A percentile compares a stretch with the other conserved stretches of the same genome.
Evolutionary conservation across 75 land plant species (phyloP).

Genomic region (Pseudotsuga menziesii): DNA sequence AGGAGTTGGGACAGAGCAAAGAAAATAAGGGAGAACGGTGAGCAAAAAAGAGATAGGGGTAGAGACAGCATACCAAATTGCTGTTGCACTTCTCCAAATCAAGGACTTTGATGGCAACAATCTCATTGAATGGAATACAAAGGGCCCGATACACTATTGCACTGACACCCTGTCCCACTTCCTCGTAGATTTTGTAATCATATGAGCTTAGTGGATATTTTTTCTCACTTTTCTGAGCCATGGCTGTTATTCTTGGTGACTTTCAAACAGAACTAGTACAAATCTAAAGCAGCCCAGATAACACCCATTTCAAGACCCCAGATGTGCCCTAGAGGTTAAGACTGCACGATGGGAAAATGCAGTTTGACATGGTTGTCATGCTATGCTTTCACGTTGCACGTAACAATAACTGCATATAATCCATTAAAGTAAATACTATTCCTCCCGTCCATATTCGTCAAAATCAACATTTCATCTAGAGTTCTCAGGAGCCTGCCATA

Average conservation of each 20-base stretch:
- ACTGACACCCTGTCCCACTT: slow-evolving; percentile 64
- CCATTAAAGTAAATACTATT: neutral
- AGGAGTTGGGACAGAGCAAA: no score
- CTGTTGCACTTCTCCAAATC: slow-evolving; percentile 55
- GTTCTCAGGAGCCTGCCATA: neutral
- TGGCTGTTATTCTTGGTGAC: neutral
- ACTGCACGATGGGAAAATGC: neutral
- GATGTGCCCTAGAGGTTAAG: neutral
- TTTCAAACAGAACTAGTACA: neutral
- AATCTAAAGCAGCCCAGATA: slow-evolving; percentile 5
- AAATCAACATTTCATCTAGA: neutral
- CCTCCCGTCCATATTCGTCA: neutral
- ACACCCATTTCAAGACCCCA: slow-evolving; percentile 4
- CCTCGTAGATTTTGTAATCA: slow-evolving; percentile 51
- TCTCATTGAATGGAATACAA: slow-evolving; percentile 51
- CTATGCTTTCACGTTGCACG: neutral
- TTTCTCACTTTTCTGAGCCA: slow-evolving; percentile 13
- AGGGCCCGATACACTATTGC: slow-evolving; percentile 57
- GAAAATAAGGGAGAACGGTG: neutral
- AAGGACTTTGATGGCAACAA: slow-evolving; percentile 65
- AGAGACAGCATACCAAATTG: slow-evolving; percentile 39
- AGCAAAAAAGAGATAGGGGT: neutral
- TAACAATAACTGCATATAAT: neutral
- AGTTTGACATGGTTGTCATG: neutral
- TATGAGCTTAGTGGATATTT: slow-evolving; percentile 36